A percentile compares a stretch with the other conserved stretches of the same genome.
Evolutionary conservation across 352 stramenopile genomes (phyloP).

Genomic region (Phytophthora ohioensis): DNA sequence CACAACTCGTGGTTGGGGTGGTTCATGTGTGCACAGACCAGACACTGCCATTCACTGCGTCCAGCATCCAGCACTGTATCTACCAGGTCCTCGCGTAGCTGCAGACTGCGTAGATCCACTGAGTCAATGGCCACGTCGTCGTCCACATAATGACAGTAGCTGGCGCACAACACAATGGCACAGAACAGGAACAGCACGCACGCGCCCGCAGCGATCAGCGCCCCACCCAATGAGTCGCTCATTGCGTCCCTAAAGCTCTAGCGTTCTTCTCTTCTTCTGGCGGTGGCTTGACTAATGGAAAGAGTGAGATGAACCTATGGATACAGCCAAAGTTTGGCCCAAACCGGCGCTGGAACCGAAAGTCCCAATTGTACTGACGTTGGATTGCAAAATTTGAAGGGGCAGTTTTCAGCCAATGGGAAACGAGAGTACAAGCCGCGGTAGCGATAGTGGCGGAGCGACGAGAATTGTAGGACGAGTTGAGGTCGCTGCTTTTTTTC

Average conservation of each 20-base stretch:
- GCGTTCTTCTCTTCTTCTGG: not conserved
- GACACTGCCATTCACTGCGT: constrained; percentile 74
- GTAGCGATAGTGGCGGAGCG: not conserved
- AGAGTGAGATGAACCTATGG: constrained; percentile 20
- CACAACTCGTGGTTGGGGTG: constrained; percentile 71
- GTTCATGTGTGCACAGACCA: constrained; percentile 81
- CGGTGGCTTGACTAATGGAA: constrained; percentile 9
- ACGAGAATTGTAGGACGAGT: not conserved
- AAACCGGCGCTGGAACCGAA: constrained; percentile 1
- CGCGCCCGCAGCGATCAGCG: constrained; percentile 41
- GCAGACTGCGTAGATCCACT: constrained; percentile 56
- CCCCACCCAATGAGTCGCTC: constrained; percentile 39
- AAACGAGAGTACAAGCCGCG: not conserved
- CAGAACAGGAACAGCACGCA: constrained; percentile 62
- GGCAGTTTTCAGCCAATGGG: constrained; percentile 24
- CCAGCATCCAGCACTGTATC: constrained; percentile 73
- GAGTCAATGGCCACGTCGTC: constrained; percentile 61
- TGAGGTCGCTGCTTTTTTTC: not conserved
- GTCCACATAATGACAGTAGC: constrained; percentile 43
- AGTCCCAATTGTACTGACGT: constrained; percentile 9
- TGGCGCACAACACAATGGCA: constrained; percentile 50
- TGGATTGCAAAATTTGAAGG: constrained; percentile 25
- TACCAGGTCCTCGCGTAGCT: constrained; percentile 72
- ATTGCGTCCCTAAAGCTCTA: constrained; percentile 2
- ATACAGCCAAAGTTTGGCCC: not conserved